Evolutionary conservation across 768 basidiomycete species (phyloP).

Genomic region (Psilocybe subaeruginosa): DNA sequence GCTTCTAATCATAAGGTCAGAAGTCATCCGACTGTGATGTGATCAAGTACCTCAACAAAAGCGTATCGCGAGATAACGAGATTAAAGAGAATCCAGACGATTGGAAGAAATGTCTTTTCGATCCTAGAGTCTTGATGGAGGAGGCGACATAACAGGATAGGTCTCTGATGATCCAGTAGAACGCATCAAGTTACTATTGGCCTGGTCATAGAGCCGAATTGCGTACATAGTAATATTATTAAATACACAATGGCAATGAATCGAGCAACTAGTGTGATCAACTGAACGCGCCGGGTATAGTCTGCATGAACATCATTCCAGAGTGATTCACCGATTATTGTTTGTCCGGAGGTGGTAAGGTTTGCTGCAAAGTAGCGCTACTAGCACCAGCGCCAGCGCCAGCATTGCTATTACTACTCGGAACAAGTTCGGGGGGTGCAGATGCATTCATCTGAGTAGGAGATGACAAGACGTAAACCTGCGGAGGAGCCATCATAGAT

Average conservation of each 20-base stretch:
- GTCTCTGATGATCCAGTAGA: neutral
- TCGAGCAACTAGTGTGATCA: neutral
- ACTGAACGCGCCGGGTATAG: neutral
- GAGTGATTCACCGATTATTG: neutral
- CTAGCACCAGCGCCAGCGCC: neutral
- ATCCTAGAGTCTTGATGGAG: neutral
- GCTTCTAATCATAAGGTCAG: too few relatives aligned
- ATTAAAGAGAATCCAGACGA: neutral
- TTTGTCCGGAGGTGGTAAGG: neutral
- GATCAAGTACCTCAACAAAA: too few relatives aligned
- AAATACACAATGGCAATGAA: neutral
- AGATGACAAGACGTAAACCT: constrained; percentile 5
- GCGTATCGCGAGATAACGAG: neutral
- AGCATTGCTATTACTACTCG: neutral
- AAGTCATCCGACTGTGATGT: too few relatives aligned
- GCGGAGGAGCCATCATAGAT: constrained; percentile 29
- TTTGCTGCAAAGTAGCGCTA: neutral
- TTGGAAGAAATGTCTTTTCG: neutral
- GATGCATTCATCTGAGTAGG: neutral
- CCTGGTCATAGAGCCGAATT: neutral
- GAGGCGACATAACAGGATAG: neutral
- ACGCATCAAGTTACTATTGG: neutral
- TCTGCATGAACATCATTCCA: neutral
- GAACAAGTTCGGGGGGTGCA: neutral
- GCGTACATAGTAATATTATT: neutral